Base-by-base conservation (phyloP, 2,329 filamentous ascomycete species). In the Fusarium torreyae region DNA sequence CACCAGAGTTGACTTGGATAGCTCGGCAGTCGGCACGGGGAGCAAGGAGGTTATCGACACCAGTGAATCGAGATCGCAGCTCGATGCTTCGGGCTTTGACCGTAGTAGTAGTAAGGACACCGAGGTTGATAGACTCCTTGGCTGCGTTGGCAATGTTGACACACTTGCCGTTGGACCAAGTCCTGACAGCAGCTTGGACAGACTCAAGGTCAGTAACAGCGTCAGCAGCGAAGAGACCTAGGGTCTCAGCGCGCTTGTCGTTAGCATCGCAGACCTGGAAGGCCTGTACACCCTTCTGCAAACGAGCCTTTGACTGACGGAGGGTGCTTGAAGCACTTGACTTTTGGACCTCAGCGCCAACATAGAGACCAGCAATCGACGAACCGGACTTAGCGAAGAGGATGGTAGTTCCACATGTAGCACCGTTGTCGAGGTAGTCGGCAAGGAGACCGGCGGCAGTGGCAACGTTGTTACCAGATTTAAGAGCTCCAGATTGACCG, bases 1-100 rank as follows among this genome's bases (percentile, higher is more conserved):
- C 80, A 2, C 79, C 79, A 0, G 72, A 69, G 2, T 70, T 67
- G 11, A 82, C 80, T 34, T 80, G 71, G 7, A 61, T 74, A 0
- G 72, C 57, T n/a, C 34, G 64, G 52, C 72, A 74, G 14, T 74
- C 71, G 0, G 72, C 72, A 1, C 72, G 64, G 2, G 66, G 70
- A 9, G 67, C 49, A 4, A 74, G 61, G 7, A 60, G 50, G 3
- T 48, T 62, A 1, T 74, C 61, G 0, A 66, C 42, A 2, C 66
- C 69, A 0, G 57, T 20, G 39, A 74, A 69, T 1, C 72, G 64
- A 10, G 72, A 74, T 6, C 54, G 59, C 0, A 74, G 44, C 44
- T 72, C 55, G 31, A 72, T 38, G 3, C 26, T 44, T 5, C 72
- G 72, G 13, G 68, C 39, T 24, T 73, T 58, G 6, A 60, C 44